Percentiles rank a stretch among this genome's conserved stretches.
phyloP scores from a whole-genome alignment of 2,329 filamentous ascomycete species.

The Alternaria ethzedia region DNA sequence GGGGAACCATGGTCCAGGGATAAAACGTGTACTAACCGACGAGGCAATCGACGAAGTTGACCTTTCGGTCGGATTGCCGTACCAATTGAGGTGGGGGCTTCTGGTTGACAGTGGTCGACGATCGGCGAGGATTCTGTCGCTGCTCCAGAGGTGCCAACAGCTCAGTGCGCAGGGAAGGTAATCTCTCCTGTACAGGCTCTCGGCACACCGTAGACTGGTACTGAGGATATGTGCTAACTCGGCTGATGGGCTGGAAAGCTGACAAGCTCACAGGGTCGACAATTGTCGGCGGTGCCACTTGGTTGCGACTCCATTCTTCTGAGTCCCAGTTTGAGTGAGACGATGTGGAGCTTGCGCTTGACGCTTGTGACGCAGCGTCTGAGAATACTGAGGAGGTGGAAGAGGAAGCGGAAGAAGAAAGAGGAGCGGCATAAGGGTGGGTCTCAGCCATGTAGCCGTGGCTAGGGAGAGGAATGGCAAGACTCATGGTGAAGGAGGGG shows the following conservation, averaged over 20 bases:
- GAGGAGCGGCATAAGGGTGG: conserved; percentile 70
- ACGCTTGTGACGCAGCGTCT: conserved; percentile 69
- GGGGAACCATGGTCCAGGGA: conserved; percentile 43
- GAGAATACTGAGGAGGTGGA: conserved; percentile 82
- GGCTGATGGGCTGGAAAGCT: conserved; percentile 41
- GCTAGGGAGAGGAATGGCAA: conserved; percentile 42
- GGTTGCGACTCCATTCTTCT: conserved; percentile 43
- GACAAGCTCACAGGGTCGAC: conserved; percentile 30
- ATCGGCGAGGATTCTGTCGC: conserved; percentile 67
- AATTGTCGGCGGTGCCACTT: conserved; percentile 27
- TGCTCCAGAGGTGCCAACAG: conserved; percentile 64
- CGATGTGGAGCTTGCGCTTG: conserved; percentile 68
- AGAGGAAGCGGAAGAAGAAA: conserved; percentile 77
- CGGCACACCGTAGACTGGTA: conserved; percentile 49
- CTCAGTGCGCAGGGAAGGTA: conserved; percentile 45
- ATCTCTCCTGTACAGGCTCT: conserved; percentile 36
- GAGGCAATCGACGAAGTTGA: conserved; percentile 94
- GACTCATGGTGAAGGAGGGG: conserved; percentile 46
- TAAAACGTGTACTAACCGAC: conserved; percentile 76
- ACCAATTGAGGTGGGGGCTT: conserved; percentile 76
- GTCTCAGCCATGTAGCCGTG: conserved; percentile 47
- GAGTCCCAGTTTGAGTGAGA: conserved; percentile 61
- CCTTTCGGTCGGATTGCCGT: conserved; percentile 88
- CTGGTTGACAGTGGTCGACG: conserved; percentile 61
- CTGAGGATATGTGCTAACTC: conserved; percentile 46